Conservation (phyloP, 2,329 filamentous ascomycete genomes). For the Diaporthe citrichinensis region DNA sequence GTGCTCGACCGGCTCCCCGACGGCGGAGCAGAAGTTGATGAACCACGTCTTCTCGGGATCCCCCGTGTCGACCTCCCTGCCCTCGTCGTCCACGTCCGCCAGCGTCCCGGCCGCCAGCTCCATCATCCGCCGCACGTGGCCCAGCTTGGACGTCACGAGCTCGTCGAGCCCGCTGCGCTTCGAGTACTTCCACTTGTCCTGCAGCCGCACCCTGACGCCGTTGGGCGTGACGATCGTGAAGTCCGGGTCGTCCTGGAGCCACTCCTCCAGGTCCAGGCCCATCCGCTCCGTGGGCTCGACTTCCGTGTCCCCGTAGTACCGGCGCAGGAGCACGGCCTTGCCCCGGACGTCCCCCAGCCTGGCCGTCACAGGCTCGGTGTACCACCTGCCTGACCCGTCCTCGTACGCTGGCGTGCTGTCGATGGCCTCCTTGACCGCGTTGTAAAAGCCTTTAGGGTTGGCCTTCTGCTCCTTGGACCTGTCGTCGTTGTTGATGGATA, state of each 20-base stretch:
- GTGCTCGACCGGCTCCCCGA: slow-evolving; percentile 53
- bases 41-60: slow-evolving; percentile 52
- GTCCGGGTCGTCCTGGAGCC: slow-evolving; percentile 77
- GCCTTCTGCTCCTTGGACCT: slow-evolving; percentile 72
- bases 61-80: slow-evolving; percentile 38
- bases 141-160: slow-evolving; percentile 56
- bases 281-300: slow-evolving; percentile 49
- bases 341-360: slow-evolving; percentile 74
- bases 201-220: slow-evolving; percentile 55
- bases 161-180: slow-evolving; percentile 53
- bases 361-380: slow-evolving; percentile 67
- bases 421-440: slow-evolving; percentile 68
- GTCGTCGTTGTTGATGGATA: slow-evolving; percentile 78
- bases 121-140: slow-evolving; percentile 55
- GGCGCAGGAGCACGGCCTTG: slow-evolving; percentile 76
- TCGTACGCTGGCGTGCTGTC: slow-evolving; percentile 52
- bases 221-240: slow-evolving; percentile 61
- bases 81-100: background rate
- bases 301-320: slow-evolving; percentile 63
- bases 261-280: slow-evolving; percentile 59
- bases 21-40: slow-evolving; percentile 60
- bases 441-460: slow-evolving; percentile 54
- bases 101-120: slow-evolving; percentile 48
- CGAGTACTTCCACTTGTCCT: slow-evolving; percentile 63
- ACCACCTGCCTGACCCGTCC: slow-evolving; percentile 66